phyloP scores from a whole-genome alignment of 106 monocot genomes.

The Dendrobium catenatum region DNA sequence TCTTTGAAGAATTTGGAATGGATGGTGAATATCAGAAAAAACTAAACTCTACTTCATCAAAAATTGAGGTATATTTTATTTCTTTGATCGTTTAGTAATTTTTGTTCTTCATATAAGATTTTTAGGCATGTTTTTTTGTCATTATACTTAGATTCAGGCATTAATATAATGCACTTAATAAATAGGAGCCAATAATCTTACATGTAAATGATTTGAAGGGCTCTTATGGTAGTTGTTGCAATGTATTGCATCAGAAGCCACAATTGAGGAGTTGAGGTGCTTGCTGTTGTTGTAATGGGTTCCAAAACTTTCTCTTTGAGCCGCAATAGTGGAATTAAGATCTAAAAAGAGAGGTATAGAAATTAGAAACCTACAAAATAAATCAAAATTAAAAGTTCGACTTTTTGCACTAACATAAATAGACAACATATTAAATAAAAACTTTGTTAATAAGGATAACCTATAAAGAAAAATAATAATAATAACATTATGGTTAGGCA shows the following conservation, averaged over 20 bases:
- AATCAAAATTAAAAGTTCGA: no score
- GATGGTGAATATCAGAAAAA: slow-evolving; percentile 74
- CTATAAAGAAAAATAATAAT: no score
- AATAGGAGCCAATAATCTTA: neutral
- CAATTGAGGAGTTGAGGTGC: neutral
- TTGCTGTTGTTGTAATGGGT: neutral
- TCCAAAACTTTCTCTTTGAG: neutral
- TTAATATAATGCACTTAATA: neutral
- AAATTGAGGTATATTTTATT: slow-evolving; percentile 47
- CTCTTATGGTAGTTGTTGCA: neutral
- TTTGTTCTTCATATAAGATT: neutral
- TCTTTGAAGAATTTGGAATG: slow-evolving; percentile 92
- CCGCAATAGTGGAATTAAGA: no score
- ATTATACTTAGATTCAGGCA: neutral
- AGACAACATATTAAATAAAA: no score
- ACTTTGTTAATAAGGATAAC: no score
- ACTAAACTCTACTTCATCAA: slow-evolving; percentile 42
- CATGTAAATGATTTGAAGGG: neutral
- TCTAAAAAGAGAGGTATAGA: no score
- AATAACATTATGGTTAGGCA: no score
- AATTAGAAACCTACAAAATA: no score
- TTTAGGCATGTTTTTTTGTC: neutral
- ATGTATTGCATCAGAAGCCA: neutral
- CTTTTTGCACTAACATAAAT: no score
- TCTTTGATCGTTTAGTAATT: neutral